Percentiles rank a stretch among this genome's conserved stretches.
phyloP scores from a whole-genome alignment of 169 alveolate species.

The Plasmodium berghei region DNA sequence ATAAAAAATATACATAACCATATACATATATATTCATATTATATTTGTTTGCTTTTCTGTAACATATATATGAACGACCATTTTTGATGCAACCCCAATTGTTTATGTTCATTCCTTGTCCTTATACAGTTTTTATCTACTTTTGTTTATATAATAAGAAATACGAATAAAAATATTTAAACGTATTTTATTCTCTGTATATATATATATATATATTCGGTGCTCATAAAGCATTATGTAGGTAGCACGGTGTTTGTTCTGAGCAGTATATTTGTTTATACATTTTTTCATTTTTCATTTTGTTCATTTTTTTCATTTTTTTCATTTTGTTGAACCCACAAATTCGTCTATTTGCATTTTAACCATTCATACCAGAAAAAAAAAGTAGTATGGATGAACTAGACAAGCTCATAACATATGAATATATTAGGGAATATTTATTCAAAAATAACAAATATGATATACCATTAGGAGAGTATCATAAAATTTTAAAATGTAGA shows the following conservation, averaged over 20 bases:
- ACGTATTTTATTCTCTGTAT: too few species aligned
- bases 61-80: too few species aligned
- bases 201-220: too few species aligned
- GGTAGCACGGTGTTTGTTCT: not conserved
- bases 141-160: too few species aligned
- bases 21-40: too few species aligned
- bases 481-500: constrained; percentile 21
- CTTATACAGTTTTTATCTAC: too few species aligned
- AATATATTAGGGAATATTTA: constrained; percentile 1
- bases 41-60: too few species aligned
- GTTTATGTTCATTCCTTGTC: too few species aligned
- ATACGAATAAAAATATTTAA: too few species aligned
- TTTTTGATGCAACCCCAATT: too few species aligned
- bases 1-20: too few species aligned
- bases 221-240: not conserved
- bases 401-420: constrained; percentile 13
- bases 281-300: constrained; percentile 5
- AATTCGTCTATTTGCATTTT: not conserved
- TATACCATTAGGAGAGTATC: constrained; percentile 14
- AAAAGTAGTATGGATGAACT: constrained; percentile 23
- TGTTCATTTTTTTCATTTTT: not conserved
- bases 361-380: not conserved
- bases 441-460: constrained; percentile 3
- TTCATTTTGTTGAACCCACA: not conserved
- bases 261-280: not conserved